Base-by-base conservation (phyloP, 2,329 filamentous ascomycete species). In the Xylaria sp. region DNA sequence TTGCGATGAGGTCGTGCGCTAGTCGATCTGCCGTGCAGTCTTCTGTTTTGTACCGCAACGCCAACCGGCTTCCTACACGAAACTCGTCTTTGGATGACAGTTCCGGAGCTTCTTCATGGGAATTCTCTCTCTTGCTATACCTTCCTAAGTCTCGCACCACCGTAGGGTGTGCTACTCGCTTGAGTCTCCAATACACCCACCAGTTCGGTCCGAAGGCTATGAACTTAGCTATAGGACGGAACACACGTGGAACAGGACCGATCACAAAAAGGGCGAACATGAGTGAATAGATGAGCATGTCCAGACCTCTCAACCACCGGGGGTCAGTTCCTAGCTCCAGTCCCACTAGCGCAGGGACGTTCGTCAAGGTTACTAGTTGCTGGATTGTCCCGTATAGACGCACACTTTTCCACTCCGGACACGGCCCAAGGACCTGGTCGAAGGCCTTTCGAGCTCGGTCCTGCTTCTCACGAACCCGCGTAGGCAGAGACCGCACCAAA, bases 401-500 rank as follows among this genome's bases (percentile, higher is more conserved):
- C 9, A 69, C 36, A 5, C 10, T 4, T 29, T 63, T 72, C 69
- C 67, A 68, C 10, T 69, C 62, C 1, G 60, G 20, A 10, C 45
- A 36, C 27, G 25, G 47, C 25, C 67, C 65, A n/a, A n/a, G n/a
- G n/a, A n/a, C n/a, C n/a, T n/a, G 10, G 70, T 63, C 57, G 33
- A 54, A 68, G 10, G 69, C 67, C 0, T 25, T 25, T 13, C 50
- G 25, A 1, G 63, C 60, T 5, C 45, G n/a, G 3, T 66, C 50
- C 42, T 71, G 66, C 13, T 62, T 51, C 31, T 61, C 50, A 29
- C 54, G 59, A 1, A 69, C 61, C 11, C 54, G 57, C 5, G 49
- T 42, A 3, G 71, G 67, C 27, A 72, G 10, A 3, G 67, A 29
- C 10, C 70, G 70, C 13, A 67, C 27, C 2, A 72, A 54, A 20